Base-by-base conservation (phyloP, 495 filamentous ascomycete species). In the Choiromyces venosus region DNA sequence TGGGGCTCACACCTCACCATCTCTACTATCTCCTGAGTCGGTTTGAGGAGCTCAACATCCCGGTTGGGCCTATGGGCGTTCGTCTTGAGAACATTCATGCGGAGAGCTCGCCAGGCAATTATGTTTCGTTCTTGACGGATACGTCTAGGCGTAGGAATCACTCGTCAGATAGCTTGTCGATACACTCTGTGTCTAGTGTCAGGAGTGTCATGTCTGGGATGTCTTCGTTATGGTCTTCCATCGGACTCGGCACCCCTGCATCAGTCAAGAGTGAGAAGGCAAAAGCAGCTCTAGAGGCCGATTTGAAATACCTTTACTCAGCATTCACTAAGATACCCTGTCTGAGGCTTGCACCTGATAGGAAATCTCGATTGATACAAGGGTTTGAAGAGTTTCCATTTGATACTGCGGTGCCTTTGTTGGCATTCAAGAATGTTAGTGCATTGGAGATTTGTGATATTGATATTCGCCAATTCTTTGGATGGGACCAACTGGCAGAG, bases 381-480 rank as follows among this genome's bases (percentile, higher is more conserved):
- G 94, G 94, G 39, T 98, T 93, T 80, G 95, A 99, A 82, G 95
- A 97, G 80, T 99, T 99, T 79, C 95, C 95, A 4, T 97, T 99
- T 82, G 95, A 99, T 81, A 95, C 92, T 52, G 95, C 95, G n/a
- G 95, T 99, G 37, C 95, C 95, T 25, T 84, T 98, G 16, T 90
- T 93, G 82, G 90, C 91, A 37, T 98, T 99, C 87, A 98, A 99
- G 85, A 99, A 98, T 79, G 83, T 97, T 67, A 93, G 92, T 82
- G 89, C 91, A 14, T 85, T 99, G 77, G 95, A 98, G 83, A 92
- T 99, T 64, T 92, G 89, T 83, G 93, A 97, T 82, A 89, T 97
- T 81, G 95, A 98, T 83, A 96, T 96, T 81, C 89, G 95, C 74
- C 94, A 96, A 75, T 97, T 98, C 83, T 97, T 92, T 82, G 95